Evolutionary conservation across 768 basidiomycete genomes (phyloP), one percentile per base, ranked within the genome.

Genomic region (Boletus huronensis): DNA sequence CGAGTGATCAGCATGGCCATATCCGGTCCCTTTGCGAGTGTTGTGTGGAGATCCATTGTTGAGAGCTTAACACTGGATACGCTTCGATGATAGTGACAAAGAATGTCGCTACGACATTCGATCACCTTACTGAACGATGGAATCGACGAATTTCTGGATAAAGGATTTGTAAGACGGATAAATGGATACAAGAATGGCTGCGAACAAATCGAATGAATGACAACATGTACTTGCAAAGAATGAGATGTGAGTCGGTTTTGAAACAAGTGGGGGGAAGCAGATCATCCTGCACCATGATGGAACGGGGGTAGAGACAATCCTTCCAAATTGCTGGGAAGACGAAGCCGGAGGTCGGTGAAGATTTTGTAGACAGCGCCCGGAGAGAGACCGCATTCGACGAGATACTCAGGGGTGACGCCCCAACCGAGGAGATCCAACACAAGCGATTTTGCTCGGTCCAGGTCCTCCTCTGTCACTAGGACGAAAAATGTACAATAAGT

Each of bases 381-480:
- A 25, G 78, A 77, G 29, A 82, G 68, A 6, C 79, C 79, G 19
- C 61, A 71, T 16, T 75, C 71, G 43, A 80, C 61, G 7, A 81
- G 71, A 59, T 79, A 77, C 64, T 81, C 77, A 1, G 79, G 75
- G 6, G 70, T 62, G 25, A 82, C 79, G 23, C 79, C 79, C 79
- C 79, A 81, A 13, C 81, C 79, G 7, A 82, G 69, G n/a, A 82
- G 70, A 61, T 82, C 81, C 28, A 81, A 73, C n/a, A 82, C 76
- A 31, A 80, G 66, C 16, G 65, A 64, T 57, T 79, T 79, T 43
- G 79, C 78, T 17, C 63, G 67, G 28, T 77, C 71, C 44, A 79
- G 68, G 19, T 79, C 73, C 36, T 72, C 70, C 40, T 63, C 63
- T 13, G 77, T 71, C 63, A 80, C 78, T 80, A 48, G 2, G 14